A percentile compares a stretch with the other conserved stretches of the same genome.
These are phyloP conservation scores for Theobroma grandiflorum DNA, from an alignment of 441 rosid genomes.

Conservation along the genomic window DNA sequence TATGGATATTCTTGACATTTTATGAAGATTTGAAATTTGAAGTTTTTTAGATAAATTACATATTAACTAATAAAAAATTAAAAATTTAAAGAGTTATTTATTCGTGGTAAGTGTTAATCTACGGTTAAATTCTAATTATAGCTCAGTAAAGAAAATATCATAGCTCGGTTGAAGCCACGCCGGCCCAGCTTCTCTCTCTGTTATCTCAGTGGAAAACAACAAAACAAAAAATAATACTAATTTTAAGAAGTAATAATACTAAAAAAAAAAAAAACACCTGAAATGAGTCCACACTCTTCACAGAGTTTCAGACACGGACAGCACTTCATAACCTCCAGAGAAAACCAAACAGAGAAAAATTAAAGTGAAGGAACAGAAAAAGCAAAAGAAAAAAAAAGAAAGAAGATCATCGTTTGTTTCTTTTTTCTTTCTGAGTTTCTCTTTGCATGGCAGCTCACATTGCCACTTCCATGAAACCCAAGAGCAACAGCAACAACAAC, in stretches of 20 bases:
- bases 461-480: slow-evolving; percentile 48
- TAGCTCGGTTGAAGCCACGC: slow-evolving; percentile 8
- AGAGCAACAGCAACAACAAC: slow-evolving; percentile 39
- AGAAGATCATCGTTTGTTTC: neutral
- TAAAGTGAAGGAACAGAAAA: too few relatives aligned
- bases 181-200: neutral
- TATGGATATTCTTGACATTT: too few relatives aligned
- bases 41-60: too few relatives aligned
- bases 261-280: neutral
- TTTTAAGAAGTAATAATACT: neutral
- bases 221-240: neutral
- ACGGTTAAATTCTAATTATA: too few relatives aligned
- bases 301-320: neutral
- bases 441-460: slow-evolving; percentile 42
- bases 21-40: too few relatives aligned
- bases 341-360: neutral
- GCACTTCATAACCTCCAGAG: neutral
- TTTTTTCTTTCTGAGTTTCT: neutral
- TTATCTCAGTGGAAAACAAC: slow-evolving; percentile 1
- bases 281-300: neutral
- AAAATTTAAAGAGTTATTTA: too few relatives aligned
- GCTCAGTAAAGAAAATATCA: too few relatives aligned
- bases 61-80: too few relatives aligned
- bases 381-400: neutral
- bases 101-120: too few relatives aligned